Evolutionary conservation across 2,329 filamentous ascomycete genomes (phyloP), one percentile per base, ranked within the genome.

Genomic region (Hirsutella minnesotensis): DNA sequence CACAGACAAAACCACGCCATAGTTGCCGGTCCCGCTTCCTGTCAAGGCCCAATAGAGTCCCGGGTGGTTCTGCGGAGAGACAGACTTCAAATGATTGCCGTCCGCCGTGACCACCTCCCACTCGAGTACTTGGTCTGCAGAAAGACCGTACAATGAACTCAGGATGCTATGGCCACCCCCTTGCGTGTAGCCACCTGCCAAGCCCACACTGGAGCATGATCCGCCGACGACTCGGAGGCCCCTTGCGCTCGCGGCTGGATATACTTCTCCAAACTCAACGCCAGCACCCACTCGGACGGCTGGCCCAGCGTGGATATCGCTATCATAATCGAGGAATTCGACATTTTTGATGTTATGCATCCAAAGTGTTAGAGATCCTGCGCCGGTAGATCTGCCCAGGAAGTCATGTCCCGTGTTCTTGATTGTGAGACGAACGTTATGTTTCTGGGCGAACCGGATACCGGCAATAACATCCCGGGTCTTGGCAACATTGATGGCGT

Each of bases 21-120:
- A 82, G 24, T 67, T 79, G 15, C 75, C 74, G 9, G 68, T 72
- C 2, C 79, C 77, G 0, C 78, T 76, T 3, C 77, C 77, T 35
- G 65, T 64, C 1, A 81, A 57, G 1, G 78, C 79, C 78, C 77
- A 83, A 60, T 76, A 82, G 1, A 83, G 61, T 41, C 81, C 77
- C 0, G 61, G 44, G 48, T 81, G 73, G 27, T 68, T 46, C 0
- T 51, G 53, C 1, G 61, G 63, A 4, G 63, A 69, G 0, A 74
- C 75, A 2, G 56, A 67, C n/a, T n/a, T n/a, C 2, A 78, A 47
- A n/a, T 69, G 51, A 15, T 64, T 45, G 2, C 77, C 75, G 15
- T 55, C 53, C 0, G 66, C 70, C 8, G 69, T 73, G n/a, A 82
- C 64, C 1, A 78, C 72, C 45, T 77, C 66, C 42, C 64, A 73